Evolutionary conservation across 352 stramenopile species (phyloP).

Genomic region (Phytophthora agathidicida): DNA sequence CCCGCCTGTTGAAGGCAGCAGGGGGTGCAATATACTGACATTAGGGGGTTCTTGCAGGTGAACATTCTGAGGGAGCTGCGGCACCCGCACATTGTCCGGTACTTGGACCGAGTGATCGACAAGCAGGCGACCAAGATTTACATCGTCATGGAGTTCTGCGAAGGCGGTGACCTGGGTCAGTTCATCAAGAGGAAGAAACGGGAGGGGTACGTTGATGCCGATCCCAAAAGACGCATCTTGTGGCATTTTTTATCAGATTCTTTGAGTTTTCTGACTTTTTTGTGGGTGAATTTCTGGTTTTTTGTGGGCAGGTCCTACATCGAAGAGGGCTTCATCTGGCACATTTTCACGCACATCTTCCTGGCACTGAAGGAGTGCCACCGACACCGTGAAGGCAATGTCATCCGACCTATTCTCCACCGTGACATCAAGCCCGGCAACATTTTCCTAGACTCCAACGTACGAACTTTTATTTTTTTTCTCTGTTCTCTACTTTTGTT

Average conservation of each 20-base stretch:
- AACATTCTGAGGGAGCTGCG: constrained; percentile 94
- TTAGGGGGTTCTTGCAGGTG: constrained; percentile 48
- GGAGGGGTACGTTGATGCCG: constrained; percentile 60
- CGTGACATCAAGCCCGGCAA: constrained; percentile 94
- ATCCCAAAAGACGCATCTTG: constrained; percentile 12
- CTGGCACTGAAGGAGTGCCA: constrained; percentile 92
- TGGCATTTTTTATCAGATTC: constrained; percentile 4
- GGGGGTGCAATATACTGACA: neutral
- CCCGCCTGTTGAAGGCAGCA: neutral
- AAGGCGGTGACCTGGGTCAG: constrained; percentile 89
- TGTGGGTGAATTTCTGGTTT: neutral
- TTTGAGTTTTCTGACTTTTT: constrained; percentile 11
- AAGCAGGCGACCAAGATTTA: constrained; percentile 93
- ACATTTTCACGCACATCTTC: constrained; percentile 93
- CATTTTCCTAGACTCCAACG: constrained; percentile 92
- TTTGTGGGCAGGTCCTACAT: constrained; percentile 74
- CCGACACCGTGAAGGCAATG: constrained; percentile 84
- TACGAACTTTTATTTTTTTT: constrained; percentile 36
- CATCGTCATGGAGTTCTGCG: constrained; percentile 96
- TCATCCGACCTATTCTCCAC: constrained; percentile 86
- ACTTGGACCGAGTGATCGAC: constrained; percentile 94
- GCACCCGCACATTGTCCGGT: constrained; percentile 93
- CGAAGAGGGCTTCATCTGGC: constrained; percentile 94
- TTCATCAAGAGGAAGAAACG: constrained; percentile 92
- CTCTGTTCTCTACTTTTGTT: neutral